A percentile compares a stretch with the other conserved stretches of the same genome.
Evolutionary conservation across 495 filamentous ascomycete species (phyloP).

Genomic region (Gamarada debralockiae): DNA sequence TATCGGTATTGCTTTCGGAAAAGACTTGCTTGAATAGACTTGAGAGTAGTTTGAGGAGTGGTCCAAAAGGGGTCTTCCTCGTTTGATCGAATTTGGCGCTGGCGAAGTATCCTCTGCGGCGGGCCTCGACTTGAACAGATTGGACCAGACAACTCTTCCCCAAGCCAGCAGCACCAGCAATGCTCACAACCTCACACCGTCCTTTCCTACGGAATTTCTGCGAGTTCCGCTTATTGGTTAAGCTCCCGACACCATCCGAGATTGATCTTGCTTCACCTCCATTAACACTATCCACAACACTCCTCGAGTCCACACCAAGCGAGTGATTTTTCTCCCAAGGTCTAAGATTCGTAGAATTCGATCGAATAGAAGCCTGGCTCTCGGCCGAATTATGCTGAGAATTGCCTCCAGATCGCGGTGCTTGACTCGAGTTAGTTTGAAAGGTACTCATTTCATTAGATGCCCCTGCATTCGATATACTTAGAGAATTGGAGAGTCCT

Average conservation of each 20-base stretch:
- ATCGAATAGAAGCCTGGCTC: conserved; percentile 4
- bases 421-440: conserved; percentile 9
- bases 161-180: conserved; percentile 71
- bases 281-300: conserved; percentile 20
- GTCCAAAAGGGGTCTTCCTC: conserved; percentile 76
- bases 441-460: conserved; percentile 1
- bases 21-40: conserved; percentile 88
- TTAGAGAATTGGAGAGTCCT: conserved; percentile 22
- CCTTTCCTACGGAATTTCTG: conserved; percentile 62
- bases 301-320: conserved; percentile 12
- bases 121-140: conserved; percentile 67
- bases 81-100: conserved; percentile 83
- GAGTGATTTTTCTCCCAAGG: conserved; percentile 24
- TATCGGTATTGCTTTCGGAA: conserved; percentile 81
- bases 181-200: conserved; percentile 72
- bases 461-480: background rate
- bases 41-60: conserved; percentile 72
- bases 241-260: conserved; percentile 22
- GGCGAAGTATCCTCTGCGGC: conserved; percentile 69
- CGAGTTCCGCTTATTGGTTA: conserved; percentile 18
- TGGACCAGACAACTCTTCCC: conserved; percentile 84
- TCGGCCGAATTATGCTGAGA: conserved; percentile 22
- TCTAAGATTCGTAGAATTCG: conserved; percentile 5
- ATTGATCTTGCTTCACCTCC: background rate
- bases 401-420: conserved; percentile 5